These are phyloP conservation scores for Pleurotus eryngii DNA, from an alignment of 768 basidiomycete genomes.

Conservation along the genomic window DNA sequence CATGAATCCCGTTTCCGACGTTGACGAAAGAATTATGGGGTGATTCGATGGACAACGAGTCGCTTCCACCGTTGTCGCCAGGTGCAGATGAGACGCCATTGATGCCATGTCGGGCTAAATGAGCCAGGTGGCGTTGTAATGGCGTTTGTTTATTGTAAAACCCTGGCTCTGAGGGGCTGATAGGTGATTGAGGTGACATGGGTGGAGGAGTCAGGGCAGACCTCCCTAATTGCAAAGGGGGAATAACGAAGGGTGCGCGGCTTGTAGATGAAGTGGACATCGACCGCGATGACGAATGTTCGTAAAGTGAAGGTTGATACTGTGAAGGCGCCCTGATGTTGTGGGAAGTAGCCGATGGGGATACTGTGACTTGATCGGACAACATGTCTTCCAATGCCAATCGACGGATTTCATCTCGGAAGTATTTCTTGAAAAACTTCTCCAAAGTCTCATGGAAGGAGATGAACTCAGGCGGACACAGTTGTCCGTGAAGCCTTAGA, in stretches of 20 bases:
- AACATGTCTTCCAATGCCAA: conserved; percentile 57
- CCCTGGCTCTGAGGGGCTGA: conserved; percentile 19
- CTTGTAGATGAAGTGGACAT: conserved; percentile 43
- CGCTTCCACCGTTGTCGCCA: conserved; percentile 54
- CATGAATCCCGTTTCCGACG: conserved; percentile 51
- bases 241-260: conserved; percentile 42
- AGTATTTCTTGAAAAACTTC: conserved; percentile 82
- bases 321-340: conserved; percentile 31
- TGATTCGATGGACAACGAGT: conserved; percentile 62
- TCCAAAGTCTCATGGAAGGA: conserved; percentile 90
- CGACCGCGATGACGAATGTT: conserved; percentile 45
- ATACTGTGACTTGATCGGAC: conserved; percentile 38
- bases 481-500: conserved; percentile 74
- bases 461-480: conserved; percentile 87
- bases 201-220: conserved; percentile 43
- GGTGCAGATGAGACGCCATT: conserved; percentile 79
- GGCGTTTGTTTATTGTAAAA: conserved; percentile 59
- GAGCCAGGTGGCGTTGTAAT: conserved; percentile 76
- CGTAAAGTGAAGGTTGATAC: conserved; percentile 47
- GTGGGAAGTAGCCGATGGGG: conserved; percentile 36
- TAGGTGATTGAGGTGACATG: conserved; percentile 35
- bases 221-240: conserved; percentile 51
- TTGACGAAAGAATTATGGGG: conserved; percentile 76
- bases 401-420: conserved; percentile 76
- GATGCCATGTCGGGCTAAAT: conserved; percentile 80